Percentiles rank a stretch among this genome's conserved stretches.
Evolutionary conservation across 306 rosid species (phyloP).

Genomic region (Lablab purpureus): DNA sequence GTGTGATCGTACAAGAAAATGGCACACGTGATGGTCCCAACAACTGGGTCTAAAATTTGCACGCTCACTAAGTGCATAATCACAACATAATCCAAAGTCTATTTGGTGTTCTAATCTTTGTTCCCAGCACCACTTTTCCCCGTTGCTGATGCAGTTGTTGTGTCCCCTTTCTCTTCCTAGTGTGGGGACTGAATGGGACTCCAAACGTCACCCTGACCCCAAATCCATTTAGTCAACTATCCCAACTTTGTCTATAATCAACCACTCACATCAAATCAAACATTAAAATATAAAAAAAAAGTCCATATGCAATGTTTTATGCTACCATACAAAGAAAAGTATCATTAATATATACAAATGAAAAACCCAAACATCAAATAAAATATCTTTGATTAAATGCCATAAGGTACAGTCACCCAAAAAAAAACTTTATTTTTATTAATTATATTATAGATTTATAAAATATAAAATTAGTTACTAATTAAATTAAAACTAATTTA

Average conservation of each 20-base stretch:
- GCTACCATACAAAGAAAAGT: background rate
- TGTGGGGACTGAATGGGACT: conserved; percentile 45
- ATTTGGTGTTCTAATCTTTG: conserved; percentile 21
- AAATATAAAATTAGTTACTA: no score
- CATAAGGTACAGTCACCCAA: no score
- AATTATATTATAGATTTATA: no score
- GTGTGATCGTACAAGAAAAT: no score
- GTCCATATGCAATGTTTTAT: background rate
- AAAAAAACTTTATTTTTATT: no score
- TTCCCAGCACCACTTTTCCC: background rate
- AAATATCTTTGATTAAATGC: no score
- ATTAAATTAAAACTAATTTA: no score
- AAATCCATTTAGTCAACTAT: conserved; percentile 39
- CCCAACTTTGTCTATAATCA: conserved; percentile 35
- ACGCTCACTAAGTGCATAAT: conserved; percentile 48
- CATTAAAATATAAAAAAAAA: conserved; percentile 5
- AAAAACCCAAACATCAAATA: background rate
- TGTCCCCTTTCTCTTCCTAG: conserved; percentile 21
- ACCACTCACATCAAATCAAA: conserved; percentile 37
- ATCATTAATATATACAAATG: background rate
- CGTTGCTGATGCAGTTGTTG: conserved; percentile 27
- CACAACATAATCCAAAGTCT: conserved; percentile 40
- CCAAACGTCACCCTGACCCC: conserved; percentile 37
- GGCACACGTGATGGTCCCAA: conserved; percentile 50
- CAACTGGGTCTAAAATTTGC: conserved; percentile 32